Conservation (phyloP, 345 rosid genomes). For the Linum lewisii region DNA sequence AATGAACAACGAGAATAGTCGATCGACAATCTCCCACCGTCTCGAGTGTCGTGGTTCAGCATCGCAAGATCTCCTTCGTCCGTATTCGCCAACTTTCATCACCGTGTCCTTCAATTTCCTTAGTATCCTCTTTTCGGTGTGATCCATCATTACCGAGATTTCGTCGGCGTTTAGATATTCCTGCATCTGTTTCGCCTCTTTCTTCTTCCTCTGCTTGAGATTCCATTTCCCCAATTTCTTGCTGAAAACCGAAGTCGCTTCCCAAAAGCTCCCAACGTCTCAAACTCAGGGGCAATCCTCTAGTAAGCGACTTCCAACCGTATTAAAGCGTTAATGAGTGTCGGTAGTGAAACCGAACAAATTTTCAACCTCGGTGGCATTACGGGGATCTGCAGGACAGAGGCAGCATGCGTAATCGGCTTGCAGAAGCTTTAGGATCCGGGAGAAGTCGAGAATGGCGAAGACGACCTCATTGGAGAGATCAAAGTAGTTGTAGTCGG, state of each 20-base stretch:
- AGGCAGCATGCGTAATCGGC: too few species aligned
- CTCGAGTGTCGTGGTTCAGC: conserved; percentile 33
- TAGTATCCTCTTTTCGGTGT: conserved; percentile 1
- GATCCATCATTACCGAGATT: neutral
- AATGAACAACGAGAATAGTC: conserved; percentile 41
- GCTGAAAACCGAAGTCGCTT: conserved; percentile 39
- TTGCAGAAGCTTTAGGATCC: too few species aligned
- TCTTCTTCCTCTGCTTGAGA: conserved; percentile 23
- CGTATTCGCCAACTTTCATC: conserved; percentile 36
- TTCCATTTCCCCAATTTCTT: conserved; percentile 47
- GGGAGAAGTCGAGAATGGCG: too few species aligned
- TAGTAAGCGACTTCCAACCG: too few species aligned
- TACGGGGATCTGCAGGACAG: too few species aligned
- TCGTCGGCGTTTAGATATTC: neutral
- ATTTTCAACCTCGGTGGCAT: too few species aligned
- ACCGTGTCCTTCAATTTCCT: conserved; percentile 26
- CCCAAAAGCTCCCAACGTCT: conserved; percentile 31
- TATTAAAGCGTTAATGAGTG: too few species aligned
- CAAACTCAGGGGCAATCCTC: neutral
- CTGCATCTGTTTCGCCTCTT: conserved; percentile 9
- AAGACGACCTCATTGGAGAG: too few species aligned
- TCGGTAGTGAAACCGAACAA: too few species aligned
- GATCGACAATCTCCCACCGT: conserved; percentile 20
- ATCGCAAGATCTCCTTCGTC: conserved; percentile 50
- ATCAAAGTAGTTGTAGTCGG: too few species aligned